Conservation (phyloP, 2,329 filamentous ascomycete genomes). For the Arthrinium puccinioides region DNA sequence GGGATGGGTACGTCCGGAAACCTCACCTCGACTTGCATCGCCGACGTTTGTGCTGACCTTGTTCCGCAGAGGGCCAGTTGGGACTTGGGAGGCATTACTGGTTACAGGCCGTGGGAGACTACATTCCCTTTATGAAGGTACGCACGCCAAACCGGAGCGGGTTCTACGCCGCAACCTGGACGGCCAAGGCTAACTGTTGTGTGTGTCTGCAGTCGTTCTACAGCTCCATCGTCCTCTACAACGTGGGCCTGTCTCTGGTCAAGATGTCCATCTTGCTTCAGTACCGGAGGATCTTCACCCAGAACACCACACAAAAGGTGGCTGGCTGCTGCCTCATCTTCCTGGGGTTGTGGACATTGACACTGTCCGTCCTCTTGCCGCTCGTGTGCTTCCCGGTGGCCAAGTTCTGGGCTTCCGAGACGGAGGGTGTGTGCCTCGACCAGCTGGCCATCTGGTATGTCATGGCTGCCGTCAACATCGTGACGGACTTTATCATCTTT, state of each 20-base stretch:
- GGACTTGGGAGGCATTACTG: conserved; percentile 16
- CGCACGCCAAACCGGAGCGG: no score
- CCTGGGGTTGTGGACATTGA: conserved; percentile 19
- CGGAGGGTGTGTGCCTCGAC: conserved; percentile 15
- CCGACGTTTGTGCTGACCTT: background rate
- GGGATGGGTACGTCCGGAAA: conserved; percentile 12
- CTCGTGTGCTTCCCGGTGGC: conserved; percentile 12
- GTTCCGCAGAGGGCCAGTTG: conserved; percentile 12
- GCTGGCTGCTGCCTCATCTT: conserved; percentile 17
- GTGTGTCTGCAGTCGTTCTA: conserved; percentile 18
- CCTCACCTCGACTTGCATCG: background rate
- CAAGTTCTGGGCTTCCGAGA: conserved; percentile 18
- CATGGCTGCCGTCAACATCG: conserved; percentile 24
- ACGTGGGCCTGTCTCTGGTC: conserved; percentile 21
- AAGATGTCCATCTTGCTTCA: conserved; percentile 31
- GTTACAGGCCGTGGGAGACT: conserved; percentile 9
- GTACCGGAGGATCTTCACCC: conserved; percentile 29
- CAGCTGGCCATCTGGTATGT: conserved; percentile 13
- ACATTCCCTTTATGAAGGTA: conserved; percentile 14
- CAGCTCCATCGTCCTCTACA: conserved; percentile 26
- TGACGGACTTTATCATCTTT: conserved; percentile 22
- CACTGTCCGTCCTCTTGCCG: conserved; percentile 20
- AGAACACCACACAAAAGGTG: conserved; percentile 13
- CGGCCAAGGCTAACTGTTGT: no score
- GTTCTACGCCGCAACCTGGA: no score